Evolutionary conservation across 2,329 filamentous ascomycete genomes (phyloP).

Genomic region (Parascedosporium putredinis): DNA sequence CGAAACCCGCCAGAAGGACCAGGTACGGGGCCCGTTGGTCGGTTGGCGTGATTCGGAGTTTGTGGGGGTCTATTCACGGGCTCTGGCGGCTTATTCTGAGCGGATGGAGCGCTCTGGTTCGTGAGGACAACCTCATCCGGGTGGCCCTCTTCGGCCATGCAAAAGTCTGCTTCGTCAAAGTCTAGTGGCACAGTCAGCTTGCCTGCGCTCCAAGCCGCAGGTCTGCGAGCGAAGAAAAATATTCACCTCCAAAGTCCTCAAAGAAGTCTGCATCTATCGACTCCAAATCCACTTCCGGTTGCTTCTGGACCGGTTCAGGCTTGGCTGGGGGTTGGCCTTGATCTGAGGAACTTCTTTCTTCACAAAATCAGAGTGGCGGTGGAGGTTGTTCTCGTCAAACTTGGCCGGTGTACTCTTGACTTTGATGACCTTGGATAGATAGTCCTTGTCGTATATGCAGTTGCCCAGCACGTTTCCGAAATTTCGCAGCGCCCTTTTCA

Average conservation of each 20-base stretch:
- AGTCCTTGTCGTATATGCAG: constrained; percentile 95
- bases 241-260: constrained; percentile 18
- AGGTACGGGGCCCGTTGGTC: background rate
- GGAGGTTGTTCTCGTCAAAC: constrained; percentile 69
- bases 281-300: background rate
- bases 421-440: constrained; percentile 79
- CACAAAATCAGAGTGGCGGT: constrained; percentile 69
- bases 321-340: background rate
- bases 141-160: constrained; percentile 56
- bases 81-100: constrained; percentile 12
- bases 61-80: constrained; percentile 18
- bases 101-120: constrained; percentile 14
- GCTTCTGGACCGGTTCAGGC: background rate
- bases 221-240: background rate
- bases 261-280: constrained; percentile 5
- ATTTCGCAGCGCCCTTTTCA: constrained; percentile 80
- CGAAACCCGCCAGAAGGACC: background rate
- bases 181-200: constrained; percentile 30
- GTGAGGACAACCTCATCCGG: constrained; percentile 59
- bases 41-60: constrained; percentile 21
- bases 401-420: constrained; percentile 65
- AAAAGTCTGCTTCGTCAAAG: constrained; percentile 70
- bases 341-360: constrained; percentile 46
- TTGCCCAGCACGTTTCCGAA: constrained; percentile 98
- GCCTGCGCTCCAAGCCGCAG: background rate